These are phyloP conservation scores for Alternaria sp. DNA, from an alignment of 2,329 filamentous ascomycete species.

Conservation along the genomic window DNA sequence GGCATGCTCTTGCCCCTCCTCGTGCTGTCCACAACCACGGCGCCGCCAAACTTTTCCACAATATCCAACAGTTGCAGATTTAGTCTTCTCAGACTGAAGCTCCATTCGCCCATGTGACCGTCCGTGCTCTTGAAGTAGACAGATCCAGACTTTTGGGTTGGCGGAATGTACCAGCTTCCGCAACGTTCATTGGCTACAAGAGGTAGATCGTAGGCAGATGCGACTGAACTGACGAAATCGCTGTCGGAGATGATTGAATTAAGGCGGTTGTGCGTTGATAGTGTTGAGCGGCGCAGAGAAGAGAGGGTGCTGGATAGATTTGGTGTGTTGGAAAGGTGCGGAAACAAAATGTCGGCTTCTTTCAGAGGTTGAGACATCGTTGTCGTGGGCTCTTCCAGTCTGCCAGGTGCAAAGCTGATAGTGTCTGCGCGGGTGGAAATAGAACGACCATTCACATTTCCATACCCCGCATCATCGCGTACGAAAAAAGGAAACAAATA, in stretches of 20 bases:
- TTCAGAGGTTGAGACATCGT: constrained; percentile 36
- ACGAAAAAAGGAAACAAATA: neutral
- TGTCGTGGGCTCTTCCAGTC: neutral
- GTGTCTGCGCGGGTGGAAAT: neutral
- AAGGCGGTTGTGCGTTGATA: constrained; percentile 82
- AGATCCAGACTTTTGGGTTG: constrained; percentile 68
- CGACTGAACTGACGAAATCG: constrained; percentile 71
- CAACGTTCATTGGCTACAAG: constrained; percentile 93
- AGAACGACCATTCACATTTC: neutral
- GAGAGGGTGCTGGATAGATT: constrained; percentile 68
- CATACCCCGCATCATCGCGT: constrained; percentile 9
- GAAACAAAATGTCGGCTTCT: constrained; percentile 59
- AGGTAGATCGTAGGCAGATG: constrained; percentile 65
- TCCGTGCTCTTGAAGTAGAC: constrained; percentile 99
- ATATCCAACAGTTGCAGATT: constrained; percentile 81
- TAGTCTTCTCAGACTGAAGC: constrained; percentile 81
- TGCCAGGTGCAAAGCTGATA: neutral
- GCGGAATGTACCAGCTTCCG: constrained; percentile 90
- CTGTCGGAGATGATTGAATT: constrained; percentile 79
- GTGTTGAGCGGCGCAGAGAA: constrained; percentile 75
- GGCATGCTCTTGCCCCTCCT: constrained; percentile 94
- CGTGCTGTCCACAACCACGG: constrained; percentile 91
- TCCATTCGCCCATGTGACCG: constrained; percentile 89
- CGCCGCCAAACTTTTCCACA: constrained; percentile 71
- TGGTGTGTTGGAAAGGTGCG: constrained; percentile 66